Conservation (phyloP, 169 alveolate species). For the Cryptosporidium ryanae region DNA sequence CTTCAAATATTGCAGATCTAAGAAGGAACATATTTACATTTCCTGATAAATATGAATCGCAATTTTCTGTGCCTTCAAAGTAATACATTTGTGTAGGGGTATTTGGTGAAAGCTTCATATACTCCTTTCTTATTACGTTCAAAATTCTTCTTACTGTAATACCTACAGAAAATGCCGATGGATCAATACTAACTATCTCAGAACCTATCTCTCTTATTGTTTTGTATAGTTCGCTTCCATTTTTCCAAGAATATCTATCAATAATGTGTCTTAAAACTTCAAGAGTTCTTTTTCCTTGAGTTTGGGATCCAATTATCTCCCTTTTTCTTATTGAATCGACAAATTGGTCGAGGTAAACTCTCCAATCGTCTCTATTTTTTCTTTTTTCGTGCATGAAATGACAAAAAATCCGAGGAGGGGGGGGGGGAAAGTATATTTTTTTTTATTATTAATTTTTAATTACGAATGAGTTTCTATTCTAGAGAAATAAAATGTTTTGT, state of each 20-base stretch:
- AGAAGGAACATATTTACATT: conserved; percentile 26
- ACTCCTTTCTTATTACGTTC: conserved; percentile 54
- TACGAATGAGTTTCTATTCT: conserved; percentile 10
- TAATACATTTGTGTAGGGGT: background rate
- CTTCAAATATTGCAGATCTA: conserved; percentile 64
- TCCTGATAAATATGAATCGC: background rate
- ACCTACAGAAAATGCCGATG: conserved; percentile 49
- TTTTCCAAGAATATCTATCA: conserved; percentile 60
- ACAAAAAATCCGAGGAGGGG: background rate
- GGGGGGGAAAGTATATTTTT: conserved; percentile 8
- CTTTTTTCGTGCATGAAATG: conserved; percentile 39
- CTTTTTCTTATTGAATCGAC: conserved; percentile 40
- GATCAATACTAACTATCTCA: conserved; percentile 51
- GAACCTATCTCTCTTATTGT: conserved; percentile 23
- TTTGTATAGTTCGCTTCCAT: conserved; percentile 11
- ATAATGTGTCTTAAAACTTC: conserved; percentile 70
- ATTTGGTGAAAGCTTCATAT: background rate
- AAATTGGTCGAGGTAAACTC: conserved; percentile 41
- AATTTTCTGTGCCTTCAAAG: background rate
- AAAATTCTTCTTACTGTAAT: conserved; percentile 39
- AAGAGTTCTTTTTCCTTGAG: conserved; percentile 43
- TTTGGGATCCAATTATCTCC: conserved; percentile 45
- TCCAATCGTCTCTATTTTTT: conserved; percentile 60
- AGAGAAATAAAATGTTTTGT: conserved; percentile 32
- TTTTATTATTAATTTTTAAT: background rate